A percentile compares a stretch with the other conserved stretches of the same genome.
Conservation (phyloP, 371 early-diverging fungal genomes). For the Smittium culicis region DNA sequence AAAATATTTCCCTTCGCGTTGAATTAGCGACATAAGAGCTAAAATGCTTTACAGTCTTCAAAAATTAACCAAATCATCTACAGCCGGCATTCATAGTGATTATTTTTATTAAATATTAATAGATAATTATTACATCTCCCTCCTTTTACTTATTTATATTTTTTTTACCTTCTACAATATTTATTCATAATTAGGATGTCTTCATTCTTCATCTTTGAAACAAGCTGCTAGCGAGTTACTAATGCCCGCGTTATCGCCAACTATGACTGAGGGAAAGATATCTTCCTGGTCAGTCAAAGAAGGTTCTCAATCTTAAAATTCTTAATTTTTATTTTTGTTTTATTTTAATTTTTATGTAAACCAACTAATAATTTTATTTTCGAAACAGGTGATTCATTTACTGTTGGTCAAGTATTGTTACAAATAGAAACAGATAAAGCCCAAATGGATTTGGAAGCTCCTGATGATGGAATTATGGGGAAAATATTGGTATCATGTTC, state of each 20-base stretch:
- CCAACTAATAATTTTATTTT: not conserved
- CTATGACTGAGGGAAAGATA: slow-evolving; percentile 92
- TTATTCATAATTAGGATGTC: too few relatives aligned
- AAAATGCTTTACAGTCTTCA: too few relatives aligned
- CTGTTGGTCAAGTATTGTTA: slow-evolving; percentile 69
- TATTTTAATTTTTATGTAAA: slow-evolving; percentile 10
- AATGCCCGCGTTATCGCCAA: slow-evolving; percentile 94
- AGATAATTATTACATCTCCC: too few relatives aligned
- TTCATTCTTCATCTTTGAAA: not conserved
- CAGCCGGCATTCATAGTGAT: too few relatives aligned
- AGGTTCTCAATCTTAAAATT: slow-evolving; percentile 26
- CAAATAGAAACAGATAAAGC: slow-evolving; percentile 95
- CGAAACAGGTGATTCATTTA: slow-evolving; percentile 55
- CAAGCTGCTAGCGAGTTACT: slow-evolving; percentile 36
- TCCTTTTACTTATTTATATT: too few relatives aligned
- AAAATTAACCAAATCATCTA: too few relatives aligned
- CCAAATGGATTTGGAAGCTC: slow-evolving; percentile 91
- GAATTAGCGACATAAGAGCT: too few relatives aligned
- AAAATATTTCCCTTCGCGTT: too few relatives aligned
- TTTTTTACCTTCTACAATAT: too few relatives aligned
- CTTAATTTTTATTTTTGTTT: not conserved
- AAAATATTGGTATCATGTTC: slow-evolving; percentile 58
- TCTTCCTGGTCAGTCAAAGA: slow-evolving; percentile 78
- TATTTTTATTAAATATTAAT: too few relatives aligned
- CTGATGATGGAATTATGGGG: slow-evolving; percentile 86